Percentiles rank a stretch among this genome's conserved stretches.
phyloP scores from a whole-genome alignment of 2,329 filamentous ascomycete genomes.

The Cladophialophora chaetospira region DNA sequence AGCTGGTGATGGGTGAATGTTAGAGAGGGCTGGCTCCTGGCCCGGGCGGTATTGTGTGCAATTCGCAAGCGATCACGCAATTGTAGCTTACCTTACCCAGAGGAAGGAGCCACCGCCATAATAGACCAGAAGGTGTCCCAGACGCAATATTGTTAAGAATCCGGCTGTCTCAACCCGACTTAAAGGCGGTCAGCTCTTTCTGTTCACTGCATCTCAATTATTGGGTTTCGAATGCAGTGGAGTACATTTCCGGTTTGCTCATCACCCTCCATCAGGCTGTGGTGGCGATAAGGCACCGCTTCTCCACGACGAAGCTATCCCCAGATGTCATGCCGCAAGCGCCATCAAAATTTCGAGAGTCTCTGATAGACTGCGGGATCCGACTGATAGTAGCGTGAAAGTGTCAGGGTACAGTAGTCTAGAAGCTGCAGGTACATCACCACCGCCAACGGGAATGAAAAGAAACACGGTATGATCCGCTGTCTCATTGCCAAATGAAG shows the following conservation, averaged over 20 bases:
- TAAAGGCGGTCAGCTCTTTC: conserved; percentile 2
- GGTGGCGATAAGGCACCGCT: background rate
- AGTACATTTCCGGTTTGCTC: background rate
- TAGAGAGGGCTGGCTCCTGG: background rate
- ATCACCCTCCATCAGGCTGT: background rate
- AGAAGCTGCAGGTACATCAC: background rate
- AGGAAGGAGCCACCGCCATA: conserved; percentile 10
- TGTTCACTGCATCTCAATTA: background rate
- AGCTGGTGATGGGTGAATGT: background rate
- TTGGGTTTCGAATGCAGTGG: background rate
- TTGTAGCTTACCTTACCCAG: conserved; percentile 18
- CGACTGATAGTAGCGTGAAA: background rate
- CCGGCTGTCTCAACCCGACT: background rate
- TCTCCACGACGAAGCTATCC: background rate
- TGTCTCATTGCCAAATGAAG: conserved; percentile 21
- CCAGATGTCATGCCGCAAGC: background rate
- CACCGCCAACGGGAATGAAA: background rate
- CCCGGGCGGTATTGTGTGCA: conserved; percentile 21
- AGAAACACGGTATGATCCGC: background rate
- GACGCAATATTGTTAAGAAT: background rate
- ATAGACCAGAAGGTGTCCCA: conserved; percentile 3
- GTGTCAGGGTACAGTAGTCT: background rate
- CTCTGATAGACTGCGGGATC: background rate
- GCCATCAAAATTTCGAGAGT: background rate
- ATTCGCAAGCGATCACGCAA: conserved; percentile 24